These are phyloP conservation scores for Phaeolepiota aurea DNA, from an alignment of 768 basidiomycete genomes.

Conservation along the genomic window DNA sequence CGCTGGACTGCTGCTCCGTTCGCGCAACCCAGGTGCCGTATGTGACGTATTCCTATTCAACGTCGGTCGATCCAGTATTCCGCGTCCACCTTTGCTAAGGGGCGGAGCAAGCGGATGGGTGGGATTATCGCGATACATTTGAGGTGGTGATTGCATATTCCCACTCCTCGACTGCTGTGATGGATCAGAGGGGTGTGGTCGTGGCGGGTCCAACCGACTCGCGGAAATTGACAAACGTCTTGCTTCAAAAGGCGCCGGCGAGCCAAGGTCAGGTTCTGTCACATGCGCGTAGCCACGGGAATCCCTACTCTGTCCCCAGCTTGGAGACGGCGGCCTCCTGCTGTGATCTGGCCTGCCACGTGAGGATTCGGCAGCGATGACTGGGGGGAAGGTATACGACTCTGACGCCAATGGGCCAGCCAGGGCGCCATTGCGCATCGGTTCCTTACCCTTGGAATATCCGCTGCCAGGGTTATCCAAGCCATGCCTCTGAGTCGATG, in stretches of 20 bases:
- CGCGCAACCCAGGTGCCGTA: neutral
- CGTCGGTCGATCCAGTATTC: slow-evolving; percentile 14
- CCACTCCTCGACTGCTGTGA: slow-evolving; percentile 16
- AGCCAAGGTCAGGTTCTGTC: slow-evolving; percentile 30
- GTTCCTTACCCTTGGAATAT: slow-evolving; percentile 20
- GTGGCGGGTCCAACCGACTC: slow-evolving; percentile 37
- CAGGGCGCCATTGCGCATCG: slow-evolving; percentile 29
- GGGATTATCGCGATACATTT: slow-evolving; percentile 21
- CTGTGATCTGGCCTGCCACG: slow-evolving; percentile 26
- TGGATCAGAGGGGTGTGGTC: slow-evolving; percentile 17
- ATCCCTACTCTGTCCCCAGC: slow-evolving; percentile 25
- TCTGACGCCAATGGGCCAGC: slow-evolving; percentile 21
- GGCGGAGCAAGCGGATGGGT: slow-evolving; percentile 11
- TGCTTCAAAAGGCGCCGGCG: slow-evolving; percentile 42
- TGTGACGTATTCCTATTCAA: slow-evolving; percentile 16
- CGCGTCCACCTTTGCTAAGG: slow-evolving; percentile 11
- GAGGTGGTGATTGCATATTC: slow-evolving; percentile 25
- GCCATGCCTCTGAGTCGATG: slow-evolving; percentile 16
- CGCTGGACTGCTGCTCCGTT: neutral
- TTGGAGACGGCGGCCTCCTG: slow-evolving; percentile 31
- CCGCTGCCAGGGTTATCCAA: slow-evolving; percentile 12
- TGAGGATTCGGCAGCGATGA: slow-evolving; percentile 16
- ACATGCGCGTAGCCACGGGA: slow-evolving; percentile 24
- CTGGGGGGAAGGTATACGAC: slow-evolving; percentile 40
- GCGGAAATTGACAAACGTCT: slow-evolving; percentile 42